phyloP scores from a whole-genome alignment of 768 basidiomycete species.

The Holtermanniella nyarrowii region DNA sequence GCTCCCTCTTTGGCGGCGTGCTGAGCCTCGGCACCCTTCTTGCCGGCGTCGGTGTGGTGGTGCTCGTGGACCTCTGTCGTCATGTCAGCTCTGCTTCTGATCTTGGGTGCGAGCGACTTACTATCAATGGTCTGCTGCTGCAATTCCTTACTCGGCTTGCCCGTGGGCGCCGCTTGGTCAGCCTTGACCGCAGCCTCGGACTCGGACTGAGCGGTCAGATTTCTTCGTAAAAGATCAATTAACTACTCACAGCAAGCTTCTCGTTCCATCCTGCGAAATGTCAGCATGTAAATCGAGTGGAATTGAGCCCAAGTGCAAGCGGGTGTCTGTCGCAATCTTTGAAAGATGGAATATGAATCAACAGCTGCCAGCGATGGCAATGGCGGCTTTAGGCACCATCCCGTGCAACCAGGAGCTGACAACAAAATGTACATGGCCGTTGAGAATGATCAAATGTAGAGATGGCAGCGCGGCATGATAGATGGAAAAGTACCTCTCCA shows the following conservation, averaged over 20 bases:
- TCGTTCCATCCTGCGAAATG: constrained; percentile 38
- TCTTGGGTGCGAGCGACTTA: constrained; percentile 9
- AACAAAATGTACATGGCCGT: too few species aligned
- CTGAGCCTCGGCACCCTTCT: constrained; percentile 8
- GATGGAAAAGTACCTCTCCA: too few species aligned
- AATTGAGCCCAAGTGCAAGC: too few species aligned
- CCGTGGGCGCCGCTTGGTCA: constrained; percentile 23
- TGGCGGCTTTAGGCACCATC: too few species aligned
- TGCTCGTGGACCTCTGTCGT: constrained; percentile 15
- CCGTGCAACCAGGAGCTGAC: too few species aligned
- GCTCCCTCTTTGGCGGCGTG: constrained; percentile 11
- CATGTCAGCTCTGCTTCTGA: not conserved
- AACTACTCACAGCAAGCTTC: constrained; percentile 30
- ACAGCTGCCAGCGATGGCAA: too few species aligned
- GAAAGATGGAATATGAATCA: too few species aligned
- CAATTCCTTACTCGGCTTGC: constrained; percentile 25
- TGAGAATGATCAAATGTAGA: too few species aligned
- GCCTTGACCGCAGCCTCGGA: constrained; percentile 36
- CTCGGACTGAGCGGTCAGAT: too few species aligned
- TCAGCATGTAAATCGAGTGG: too few species aligned
- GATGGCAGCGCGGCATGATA: too few species aligned
- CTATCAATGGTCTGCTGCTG: constrained; percentile 27
- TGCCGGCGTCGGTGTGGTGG: constrained; percentile 14
- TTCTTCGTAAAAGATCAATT: constrained; percentile 1
- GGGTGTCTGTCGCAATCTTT: too few species aligned